Evolutionary conservation across 441 rosid genomes (phyloP).

Genomic region (Viola pubescens): DNA sequence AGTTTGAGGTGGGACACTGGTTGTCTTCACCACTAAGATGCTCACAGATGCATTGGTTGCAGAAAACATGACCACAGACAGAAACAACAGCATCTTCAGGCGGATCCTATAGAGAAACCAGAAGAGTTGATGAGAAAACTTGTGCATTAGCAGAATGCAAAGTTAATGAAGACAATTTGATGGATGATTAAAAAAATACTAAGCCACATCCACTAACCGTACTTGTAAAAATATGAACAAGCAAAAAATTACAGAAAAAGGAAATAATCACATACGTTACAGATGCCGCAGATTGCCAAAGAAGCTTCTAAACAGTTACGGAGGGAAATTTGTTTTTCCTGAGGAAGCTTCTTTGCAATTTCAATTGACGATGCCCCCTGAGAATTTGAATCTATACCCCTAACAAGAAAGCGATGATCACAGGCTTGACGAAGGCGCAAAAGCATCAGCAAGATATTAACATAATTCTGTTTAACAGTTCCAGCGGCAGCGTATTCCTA

Average conservation of each 20-base stretch:
- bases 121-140: constrained; percentile 3
- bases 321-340: constrained; percentile 36
- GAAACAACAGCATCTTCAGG: constrained; percentile 93
- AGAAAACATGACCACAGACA: constrained; percentile 77
- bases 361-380: constrained; percentile 46
- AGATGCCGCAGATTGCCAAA: constrained; percentile 75
- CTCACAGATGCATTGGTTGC: constrained; percentile 76
- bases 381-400: constrained; percentile 50
- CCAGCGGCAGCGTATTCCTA: constrained; percentile 98
- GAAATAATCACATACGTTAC: constrained; percentile 50
- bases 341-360: constrained; percentile 51
- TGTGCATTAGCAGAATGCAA: too few species aligned
- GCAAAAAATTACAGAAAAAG: not conserved
- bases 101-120: constrained; percentile 50
- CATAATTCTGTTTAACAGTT: constrained; percentile 83
- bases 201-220: not conserved
- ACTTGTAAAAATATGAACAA: not conserved
- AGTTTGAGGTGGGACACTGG: constrained; percentile 51
- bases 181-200: not conserved
- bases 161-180: constrained; percentile 1
- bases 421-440: constrained; percentile 96
- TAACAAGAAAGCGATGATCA: constrained; percentile 88
- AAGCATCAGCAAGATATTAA: constrained; percentile 86
- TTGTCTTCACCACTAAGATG: constrained; percentile 63
- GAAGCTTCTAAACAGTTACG: constrained; percentile 55